Base-by-base conservation (phyloP, 768 basidiomycete species). In the Leucosporidium yakuticum region DNA sequence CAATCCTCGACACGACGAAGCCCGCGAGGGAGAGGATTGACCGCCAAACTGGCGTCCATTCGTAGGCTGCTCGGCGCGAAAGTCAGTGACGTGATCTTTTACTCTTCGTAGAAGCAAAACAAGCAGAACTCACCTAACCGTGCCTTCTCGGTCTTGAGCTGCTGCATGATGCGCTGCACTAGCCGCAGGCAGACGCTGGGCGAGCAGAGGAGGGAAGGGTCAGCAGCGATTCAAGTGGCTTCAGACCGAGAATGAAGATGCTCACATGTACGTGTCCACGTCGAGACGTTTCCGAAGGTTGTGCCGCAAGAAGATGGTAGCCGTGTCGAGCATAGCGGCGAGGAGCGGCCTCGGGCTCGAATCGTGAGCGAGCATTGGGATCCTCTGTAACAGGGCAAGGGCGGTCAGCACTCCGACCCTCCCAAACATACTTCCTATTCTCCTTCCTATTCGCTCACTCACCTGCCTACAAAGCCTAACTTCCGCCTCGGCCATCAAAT, bases 1-100 rank as follows among this genome's bases (percentile, higher is more conserved):
- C 32, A n/a, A 62, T 32, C 4, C 60, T 60, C 4, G 53, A 23
- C 1, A 69, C 67, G 57, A 74, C 23, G 51, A 69, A 69, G 29
- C 59, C 23, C 27, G 70, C 49, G 32, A 74, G 68, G 11, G 65
- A 47, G 19, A 74, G 25, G 25, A 74, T 60, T 3, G 70, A 56
- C 1, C 66, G 55, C 73, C 73, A 74, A 9, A 72, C 29, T 56
- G 29, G 15, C 29, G 62, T 62, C 70, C 70, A 74, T 48, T 72
- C 63, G 29, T 69, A 68, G 0, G 61, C 70, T 71, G 64, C 29
- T 25, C 4, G 31, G 15, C 17, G 36, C 9, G 19, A 2, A 19
- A 1, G 49, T 48, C 59, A 48, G 59, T 6, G 31, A 31, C 39
- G 58, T 14, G 39, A 15, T 44, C 39, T 8, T 17, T 21, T 15